phyloP scores from a whole-genome alignment of 108 stramenopile species.

The Cyclotella choctawhatcheeana region DNA sequence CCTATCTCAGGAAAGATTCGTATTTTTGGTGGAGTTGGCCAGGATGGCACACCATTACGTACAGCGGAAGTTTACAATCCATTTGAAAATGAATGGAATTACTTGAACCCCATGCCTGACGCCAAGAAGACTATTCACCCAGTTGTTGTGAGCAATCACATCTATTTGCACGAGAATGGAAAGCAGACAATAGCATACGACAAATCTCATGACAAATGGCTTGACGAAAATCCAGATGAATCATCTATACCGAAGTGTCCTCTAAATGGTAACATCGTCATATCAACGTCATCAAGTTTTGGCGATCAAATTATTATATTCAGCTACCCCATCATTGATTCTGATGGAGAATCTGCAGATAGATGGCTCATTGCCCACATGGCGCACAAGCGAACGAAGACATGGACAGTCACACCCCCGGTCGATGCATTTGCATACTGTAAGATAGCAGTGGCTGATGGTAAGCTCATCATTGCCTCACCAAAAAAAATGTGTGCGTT shows the following conservation, averaged over 20 bases:
- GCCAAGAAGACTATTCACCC: constrained; percentile 11
- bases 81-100: constrained; percentile 17
- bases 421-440: constrained; percentile 23
- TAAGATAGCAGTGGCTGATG: constrained; percentile 17
- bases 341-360: constrained; percentile 2
- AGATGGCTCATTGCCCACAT: constrained; percentile 35
- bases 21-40: constrained; percentile 21
- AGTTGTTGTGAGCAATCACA: constrained; percentile 6
- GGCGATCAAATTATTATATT: constrained; percentile 17
- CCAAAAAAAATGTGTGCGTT: constrained; percentile 18
- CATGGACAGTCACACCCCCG: constrained; percentile 24
- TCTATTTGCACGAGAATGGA: constrained; percentile 25
- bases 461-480: constrained; percentile 13
- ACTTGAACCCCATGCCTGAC: constrained; percentile 20
- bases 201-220: constrained; percentile 8
- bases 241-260: constrained; percentile 20
- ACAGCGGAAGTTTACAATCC: constrained; percentile 30
- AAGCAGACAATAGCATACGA: constrained; percentile 25
- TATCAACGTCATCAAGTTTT: background rate
- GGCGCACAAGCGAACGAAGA: constrained; percentile 16
- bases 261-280: constrained; percentile 14
- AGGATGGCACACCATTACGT: background rate
- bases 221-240: constrained; percentile 9
- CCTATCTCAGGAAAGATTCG: constrained; percentile 20
- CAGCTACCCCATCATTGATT: constrained; percentile 16